Base-by-base conservation (phyloP, 2,329 filamentous ascomycete genomes). In the Sordariomycetes sp. region DNA sequence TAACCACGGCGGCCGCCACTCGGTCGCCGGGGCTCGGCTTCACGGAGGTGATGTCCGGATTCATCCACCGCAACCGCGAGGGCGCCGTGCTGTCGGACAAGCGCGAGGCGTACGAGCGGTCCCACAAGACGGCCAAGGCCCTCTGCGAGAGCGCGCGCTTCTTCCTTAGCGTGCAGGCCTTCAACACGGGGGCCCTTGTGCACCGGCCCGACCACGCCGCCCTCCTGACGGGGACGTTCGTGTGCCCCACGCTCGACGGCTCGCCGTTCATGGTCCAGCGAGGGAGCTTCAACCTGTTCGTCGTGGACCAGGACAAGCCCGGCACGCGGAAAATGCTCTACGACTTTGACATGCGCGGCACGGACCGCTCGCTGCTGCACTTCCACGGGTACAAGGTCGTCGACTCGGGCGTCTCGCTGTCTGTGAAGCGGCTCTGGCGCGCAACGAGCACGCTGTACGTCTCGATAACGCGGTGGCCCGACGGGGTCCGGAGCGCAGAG, bases 331-430 rank as follows among this genome's bases (percentile, higher is more conserved):
- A 81, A 60, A 67, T 86, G 34, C 77, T 76, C 0, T 86, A 86
- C 63, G 76, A 83, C 62, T 81, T 85, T 59, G 77, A 80, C 62
- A 78, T 86, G 74, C 71, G 71, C 28, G 78, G 79, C 5, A 71
- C 76, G 3, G 69, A 79, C 59, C 79, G 78, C 15, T 69, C 72
- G 52, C 70, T 69, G 53, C 74, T 82, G 52, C 77, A 79, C 59
- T 81, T 87, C 64, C 74, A 82, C 60, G 83, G 82, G 0, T 81
- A 78, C 68, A 86, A 86, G 66, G 72, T 80, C 1, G 75, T 86
- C 50, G 78, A 85, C 65, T 77, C 82, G 3, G 79, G 78, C 0
- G 78, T 81, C 0, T 79, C 81, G 1, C 70, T 85, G 36, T 75
- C 76, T 1, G 75, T 78, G 1, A 62, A 71, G 48, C 72, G 77